phyloP scores from a whole-genome alignment of 2,329 filamentous ascomycete genomes.

The Fusarium concolor region DNA sequence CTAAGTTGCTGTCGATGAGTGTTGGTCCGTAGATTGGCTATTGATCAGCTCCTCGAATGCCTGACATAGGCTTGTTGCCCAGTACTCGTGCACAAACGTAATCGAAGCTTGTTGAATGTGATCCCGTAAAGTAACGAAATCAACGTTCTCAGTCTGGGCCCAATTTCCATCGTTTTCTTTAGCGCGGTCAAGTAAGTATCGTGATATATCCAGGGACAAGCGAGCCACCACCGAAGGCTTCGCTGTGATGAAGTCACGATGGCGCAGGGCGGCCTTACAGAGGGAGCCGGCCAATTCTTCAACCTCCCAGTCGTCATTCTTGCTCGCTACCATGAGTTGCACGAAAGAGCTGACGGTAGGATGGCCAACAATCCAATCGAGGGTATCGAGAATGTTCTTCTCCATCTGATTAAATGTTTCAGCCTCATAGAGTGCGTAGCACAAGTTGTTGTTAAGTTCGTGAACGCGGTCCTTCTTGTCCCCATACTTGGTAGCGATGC shows the following conservation, averaged over 20 bases:
- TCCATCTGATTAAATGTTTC: constrained; percentile 99
- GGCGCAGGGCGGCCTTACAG: constrained; percentile 92
- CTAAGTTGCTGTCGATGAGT: too few relatives aligned
- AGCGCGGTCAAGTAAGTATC: too few relatives aligned
- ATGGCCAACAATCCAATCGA: constrained; percentile 96
- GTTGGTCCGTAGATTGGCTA: too few relatives aligned
- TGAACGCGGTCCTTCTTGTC: constrained; percentile 97
- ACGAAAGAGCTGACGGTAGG: constrained; percentile 95
- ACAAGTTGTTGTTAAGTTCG: constrained; percentile 94
- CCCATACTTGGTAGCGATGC: constrained; percentile 98
- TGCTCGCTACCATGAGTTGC: constrained; percentile 85
- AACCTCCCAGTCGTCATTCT: constrained; percentile 81
- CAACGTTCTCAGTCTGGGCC: too few relatives aligned
- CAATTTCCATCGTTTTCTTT: too few relatives aligned
- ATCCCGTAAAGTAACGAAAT: too few relatives aligned
- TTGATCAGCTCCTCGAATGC: too few relatives aligned
- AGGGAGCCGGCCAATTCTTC: constrained; percentile 96
- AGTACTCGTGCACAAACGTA: too few relatives aligned
- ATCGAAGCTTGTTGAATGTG: too few relatives aligned
- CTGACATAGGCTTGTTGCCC: too few relatives aligned
- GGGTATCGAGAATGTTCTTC: constrained; percentile 97
- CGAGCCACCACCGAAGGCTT: constrained; percentile 91
- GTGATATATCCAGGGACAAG: constrained; percentile 74
- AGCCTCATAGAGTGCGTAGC: constrained; percentile 96
- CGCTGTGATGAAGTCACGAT: constrained; percentile 94